Evolutionary conservation across 1,139 yeast species (phyloP).

Genomic region (Yamadazyma sp.): DNA sequence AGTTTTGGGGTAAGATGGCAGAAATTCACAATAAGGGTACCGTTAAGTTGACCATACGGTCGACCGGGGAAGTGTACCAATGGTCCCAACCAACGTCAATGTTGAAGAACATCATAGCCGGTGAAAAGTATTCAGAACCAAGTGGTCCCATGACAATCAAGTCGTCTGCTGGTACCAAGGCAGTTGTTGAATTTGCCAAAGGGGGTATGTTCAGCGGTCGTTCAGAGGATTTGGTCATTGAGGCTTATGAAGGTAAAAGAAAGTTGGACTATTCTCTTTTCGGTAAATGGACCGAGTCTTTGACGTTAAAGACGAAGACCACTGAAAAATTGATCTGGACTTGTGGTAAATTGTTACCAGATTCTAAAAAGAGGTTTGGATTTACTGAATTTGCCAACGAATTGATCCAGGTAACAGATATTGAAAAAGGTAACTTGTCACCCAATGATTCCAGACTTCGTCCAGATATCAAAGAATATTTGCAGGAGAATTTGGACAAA

Average conservation of each 20-base stretch:
- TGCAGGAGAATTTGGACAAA: conserved; percentile 60
- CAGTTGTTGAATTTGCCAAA: conserved; percentile 70
- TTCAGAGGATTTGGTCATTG: conserved; percentile 71
- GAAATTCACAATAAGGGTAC: conserved; percentile 79
- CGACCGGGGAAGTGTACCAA: conserved; percentile 68
- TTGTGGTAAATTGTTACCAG: conserved; percentile 61
- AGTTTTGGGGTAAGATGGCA: conserved; percentile 93
- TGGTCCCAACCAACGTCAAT: conserved; percentile 85
- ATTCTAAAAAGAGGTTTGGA: conserved; percentile 70
- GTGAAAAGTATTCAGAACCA: conserved; percentile 95
- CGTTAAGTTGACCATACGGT: conserved; percentile 53
- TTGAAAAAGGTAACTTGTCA: conserved; percentile 65
- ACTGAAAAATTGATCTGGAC: conserved; percentile 60
- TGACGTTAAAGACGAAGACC: conserved; percentile 43
- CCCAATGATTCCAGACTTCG: conserved; percentile 89
- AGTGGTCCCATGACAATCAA: conserved; percentile 64
- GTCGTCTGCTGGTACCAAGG: conserved; percentile 66
- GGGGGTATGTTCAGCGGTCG: conserved; percentile 83
- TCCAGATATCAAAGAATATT: conserved; percentile 80
- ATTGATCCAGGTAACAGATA: conserved; percentile 70
- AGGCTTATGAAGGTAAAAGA: conserved; percentile 44
- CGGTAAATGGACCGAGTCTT: conserved; percentile 79
- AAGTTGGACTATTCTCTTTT: conserved; percentile 43
- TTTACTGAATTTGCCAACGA: conserved; percentile 81
- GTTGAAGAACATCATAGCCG: conserved; percentile 85